Evolutionary conservation across 2,329 filamentous ascomycete genomes (phyloP).

Genomic region (Exserohilum rostratum): DNA sequence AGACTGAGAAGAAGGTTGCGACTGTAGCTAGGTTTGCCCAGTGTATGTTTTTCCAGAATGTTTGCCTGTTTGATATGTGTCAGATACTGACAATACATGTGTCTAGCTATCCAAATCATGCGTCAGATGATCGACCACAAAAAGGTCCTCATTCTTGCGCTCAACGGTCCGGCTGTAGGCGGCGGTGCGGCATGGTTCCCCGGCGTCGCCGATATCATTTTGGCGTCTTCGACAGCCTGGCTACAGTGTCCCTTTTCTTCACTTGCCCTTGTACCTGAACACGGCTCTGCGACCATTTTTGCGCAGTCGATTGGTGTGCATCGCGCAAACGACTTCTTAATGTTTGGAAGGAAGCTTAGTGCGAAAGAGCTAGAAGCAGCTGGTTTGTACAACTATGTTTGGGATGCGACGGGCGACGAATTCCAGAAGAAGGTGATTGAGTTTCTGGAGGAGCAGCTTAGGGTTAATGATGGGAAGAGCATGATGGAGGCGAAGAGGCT

Average conservation of each 20-base stretch:
- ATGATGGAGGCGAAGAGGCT: conserved; percentile 61
- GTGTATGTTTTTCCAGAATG: conserved; percentile 27
- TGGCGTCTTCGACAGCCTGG: conserved; percentile 53
- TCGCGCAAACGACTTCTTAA: conserved; percentile 59
- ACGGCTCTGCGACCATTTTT: conserved; percentile 55
- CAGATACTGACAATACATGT: neutral
- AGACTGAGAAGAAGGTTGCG: conserved; percentile 43
- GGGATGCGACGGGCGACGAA: conserved; percentile 46
- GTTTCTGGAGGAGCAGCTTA: conserved; percentile 54
- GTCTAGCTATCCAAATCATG: conserved; percentile 46
- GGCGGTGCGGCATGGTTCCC: conserved; percentile 59
- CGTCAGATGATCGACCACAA: conserved; percentile 57
- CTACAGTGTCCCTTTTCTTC: conserved; percentile 58
- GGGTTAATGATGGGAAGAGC: conserved; percentile 57
- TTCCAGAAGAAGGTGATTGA: conserved; percentile 52
- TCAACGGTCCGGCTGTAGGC: conserved; percentile 59
- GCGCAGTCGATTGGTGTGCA: conserved; percentile 57
- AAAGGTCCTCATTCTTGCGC: conserved; percentile 58
- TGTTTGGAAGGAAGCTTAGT: conserved; percentile 57
- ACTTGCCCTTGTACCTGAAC: conserved; percentile 57
- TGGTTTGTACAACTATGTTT: conserved; percentile 57
- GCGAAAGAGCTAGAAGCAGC: conserved; percentile 52
- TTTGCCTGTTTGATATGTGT: too few relatives aligned
- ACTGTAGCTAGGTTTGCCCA: conserved; percentile 36
- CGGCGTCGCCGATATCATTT: conserved; percentile 57